A percentile compares a stretch with the other conserved stretches of the same genome.
These are phyloP conservation scores for Coprinopsis strossmayeri DNA, from an alignment of 768 basidiomycete species.

Conservation along the genomic window DNA sequence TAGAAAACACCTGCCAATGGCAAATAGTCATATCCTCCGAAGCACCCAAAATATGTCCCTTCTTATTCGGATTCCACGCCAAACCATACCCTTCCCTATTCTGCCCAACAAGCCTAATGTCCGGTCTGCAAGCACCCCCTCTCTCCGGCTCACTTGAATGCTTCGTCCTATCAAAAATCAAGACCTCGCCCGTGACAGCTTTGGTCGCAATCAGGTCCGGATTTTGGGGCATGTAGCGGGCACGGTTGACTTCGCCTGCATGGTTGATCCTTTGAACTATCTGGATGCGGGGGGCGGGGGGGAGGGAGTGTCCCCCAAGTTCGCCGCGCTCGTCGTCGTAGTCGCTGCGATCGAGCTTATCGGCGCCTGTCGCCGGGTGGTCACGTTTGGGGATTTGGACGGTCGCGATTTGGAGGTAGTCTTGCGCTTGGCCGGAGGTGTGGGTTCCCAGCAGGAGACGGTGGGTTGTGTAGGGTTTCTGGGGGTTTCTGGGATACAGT, in stretches of 20 bases:
- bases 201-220: slow-evolving; percentile 97
- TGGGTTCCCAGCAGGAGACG: slow-evolving; percentile 95
- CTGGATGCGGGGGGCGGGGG: slow-evolving; percentile 79
- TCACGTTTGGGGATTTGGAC: slow-evolving; percentile 88
- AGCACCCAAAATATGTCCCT: slow-evolving; percentile 83
- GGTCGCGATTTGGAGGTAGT: slow-evolving; percentile 93
- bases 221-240: slow-evolving; percentile 99
- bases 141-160: slow-evolving; percentile 90
- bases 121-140: slow-evolving; percentile 79
- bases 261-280: slow-evolving; percentile 95
- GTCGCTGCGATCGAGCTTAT: slow-evolving; percentile 69
- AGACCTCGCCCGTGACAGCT: slow-evolving; percentile 82
- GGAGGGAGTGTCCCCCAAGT: slow-evolving; percentile 85
- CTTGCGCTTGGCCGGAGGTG: slow-evolving; percentile 90
- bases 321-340: slow-evolving; percentile 95
- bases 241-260: slow-evolving; percentile 91
- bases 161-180: slow-evolving; percentile 96
- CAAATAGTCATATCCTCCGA: slow-evolving; percentile 96
- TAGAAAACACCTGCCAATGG: slow-evolving; percentile 59
- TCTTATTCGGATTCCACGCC: slow-evolving; percentile 82
- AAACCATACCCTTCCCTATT: slow-evolving; percentile 92
- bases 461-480: slow-evolving; percentile 93
- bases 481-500: slow-evolving; percentile 52
- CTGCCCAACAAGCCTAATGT: slow-evolving; percentile 88
- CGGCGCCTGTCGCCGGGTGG: slow-evolving; percentile 50